Evolutionary conservation across 139 green algal species (phyloP).

Genomic region (Axilococcus clingmanii): DNA sequence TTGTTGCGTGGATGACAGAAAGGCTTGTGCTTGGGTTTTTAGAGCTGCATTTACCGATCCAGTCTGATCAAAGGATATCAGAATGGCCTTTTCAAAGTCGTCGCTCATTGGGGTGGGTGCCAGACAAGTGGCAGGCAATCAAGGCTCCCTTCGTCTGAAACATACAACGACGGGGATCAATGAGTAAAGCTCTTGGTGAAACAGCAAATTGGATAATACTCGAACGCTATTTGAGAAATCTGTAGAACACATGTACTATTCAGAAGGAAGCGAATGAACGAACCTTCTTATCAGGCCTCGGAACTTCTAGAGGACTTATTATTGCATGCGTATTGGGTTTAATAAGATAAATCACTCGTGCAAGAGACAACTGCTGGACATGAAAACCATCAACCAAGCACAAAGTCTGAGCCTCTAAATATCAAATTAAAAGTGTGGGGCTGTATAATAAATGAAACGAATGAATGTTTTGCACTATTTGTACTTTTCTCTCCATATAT

Average conservation of each 20-base stretch:
- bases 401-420: no score
- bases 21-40: slow-evolving; percentile 55
- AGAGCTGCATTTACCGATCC: slow-evolving; percentile 36
- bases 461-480: no score
- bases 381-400: no score
- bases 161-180: not conserved
- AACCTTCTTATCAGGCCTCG: no score
- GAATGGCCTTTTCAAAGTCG: slow-evolving; percentile 86
- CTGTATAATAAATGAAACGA: no score
- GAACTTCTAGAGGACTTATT: no score
- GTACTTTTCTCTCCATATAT: no score
- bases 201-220: not conserved
- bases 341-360: no score
- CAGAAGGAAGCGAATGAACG: no score
- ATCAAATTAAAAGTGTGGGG: no score
- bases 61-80: slow-evolving; percentile 80
- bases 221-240: not conserved
- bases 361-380: no score
- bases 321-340: no score
- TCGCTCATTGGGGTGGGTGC: slow-evolving; percentile 45
- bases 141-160: not conserved
- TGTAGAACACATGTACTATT: not conserved
- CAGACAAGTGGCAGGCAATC: not conserved
- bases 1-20: slow-evolving; percentile 44
- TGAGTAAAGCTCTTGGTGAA: not conserved